phyloP scores from a whole-genome alignment of 2,329 filamentous ascomycete species.

The Aspergillus sp. region DNA sequence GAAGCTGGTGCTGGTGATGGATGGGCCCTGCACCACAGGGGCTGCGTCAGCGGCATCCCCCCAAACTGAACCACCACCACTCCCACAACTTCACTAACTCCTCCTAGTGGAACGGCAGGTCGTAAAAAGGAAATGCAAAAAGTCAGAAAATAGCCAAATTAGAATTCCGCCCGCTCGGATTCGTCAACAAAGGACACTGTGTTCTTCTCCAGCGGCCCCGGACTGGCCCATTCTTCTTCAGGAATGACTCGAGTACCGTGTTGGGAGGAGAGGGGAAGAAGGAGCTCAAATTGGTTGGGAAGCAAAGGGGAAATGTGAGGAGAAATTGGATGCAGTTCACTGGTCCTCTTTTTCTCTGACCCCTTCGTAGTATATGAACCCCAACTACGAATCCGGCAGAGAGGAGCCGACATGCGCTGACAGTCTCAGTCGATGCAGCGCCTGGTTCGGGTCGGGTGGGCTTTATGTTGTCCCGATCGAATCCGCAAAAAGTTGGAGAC shows the following conservation, averaged over 20 bases:
- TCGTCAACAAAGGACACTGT: slow-evolving; percentile 15
- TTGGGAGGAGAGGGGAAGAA: background rate
- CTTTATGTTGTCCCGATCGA: slow-evolving; percentile 10
- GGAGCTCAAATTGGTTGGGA: background rate
- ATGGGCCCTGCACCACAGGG: slow-evolving; percentile 45
- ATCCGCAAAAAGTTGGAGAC: background rate
- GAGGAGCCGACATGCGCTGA: slow-evolving; percentile 19
- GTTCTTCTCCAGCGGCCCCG: slow-evolving; percentile 7
- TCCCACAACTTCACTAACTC: slow-evolving; percentile 1
- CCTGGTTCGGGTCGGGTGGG: slow-evolving; percentile 1
- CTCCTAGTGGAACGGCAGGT: background rate
- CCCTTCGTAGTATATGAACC: background rate
- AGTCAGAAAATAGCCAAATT: slow-evolving; percentile 3
- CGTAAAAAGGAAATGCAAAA: background rate
- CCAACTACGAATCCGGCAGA: slow-evolving; percentile 8
- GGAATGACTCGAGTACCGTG: background rate
- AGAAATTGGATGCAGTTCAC: slow-evolving; percentile 10
- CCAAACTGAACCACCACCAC: slow-evolving; percentile 8
- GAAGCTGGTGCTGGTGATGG: slow-evolving; percentile 60
- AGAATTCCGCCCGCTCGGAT: slow-evolving; percentile 1
- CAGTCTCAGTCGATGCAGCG: background rate
- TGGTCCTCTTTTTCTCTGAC: background rate
- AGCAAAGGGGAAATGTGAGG: background rate
- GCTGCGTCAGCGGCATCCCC: slow-evolving; percentile 39
- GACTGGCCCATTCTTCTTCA: slow-evolving; percentile 5